A percentile compares a stretch with the other conserved stretches of the same genome.
These are phyloP conservation scores for Malus hybrid DNA, from an alignment of 331 rosid genomes.

Conservation along the genomic window DNA sequence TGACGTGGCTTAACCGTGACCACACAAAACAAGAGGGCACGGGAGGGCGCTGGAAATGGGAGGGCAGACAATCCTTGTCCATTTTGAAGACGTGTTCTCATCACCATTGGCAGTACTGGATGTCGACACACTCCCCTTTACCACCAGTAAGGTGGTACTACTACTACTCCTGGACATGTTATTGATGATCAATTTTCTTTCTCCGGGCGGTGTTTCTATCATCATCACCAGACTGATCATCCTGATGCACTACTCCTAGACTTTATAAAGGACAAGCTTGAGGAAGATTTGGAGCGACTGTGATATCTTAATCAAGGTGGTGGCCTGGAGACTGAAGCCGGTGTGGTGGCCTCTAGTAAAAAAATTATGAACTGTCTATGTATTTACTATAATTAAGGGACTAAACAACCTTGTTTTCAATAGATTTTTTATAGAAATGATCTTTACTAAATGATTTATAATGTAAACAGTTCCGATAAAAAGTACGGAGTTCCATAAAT, in stretches of 20 bases:
- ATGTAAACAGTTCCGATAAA: no score
- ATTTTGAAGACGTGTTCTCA: slow-evolving; percentile 51
- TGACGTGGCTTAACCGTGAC: no score
- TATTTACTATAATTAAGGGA: no score
- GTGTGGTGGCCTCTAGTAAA: slow-evolving; percentile 8
- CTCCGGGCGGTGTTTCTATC: slow-evolving; percentile 22
- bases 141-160: neutral
- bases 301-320: slow-evolving; percentile 19
- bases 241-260: slow-evolving; percentile 13
- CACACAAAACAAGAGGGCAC: no score
- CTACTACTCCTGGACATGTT: neutral
- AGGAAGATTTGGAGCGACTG: slow-evolving; percentile 31
- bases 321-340: slow-evolving; percentile 34
- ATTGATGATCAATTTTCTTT: slow-evolving; percentile 23
- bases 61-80: no score
- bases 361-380: no score
- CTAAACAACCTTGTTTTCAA: no score
- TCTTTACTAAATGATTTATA: no score
- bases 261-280: slow-evolving; percentile 26
- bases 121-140: slow-evolving; percentile 7
- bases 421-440: no score
- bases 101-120: slow-evolving; percentile 24
- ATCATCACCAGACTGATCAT: slow-evolving; percentile 3
- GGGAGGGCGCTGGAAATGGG: no score
- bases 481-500: no score